Percentiles rank a stretch among this genome's conserved stretches.
Conservation (phyloP, 805 yeast species). For the Cephaloascus albidus region DNA sequence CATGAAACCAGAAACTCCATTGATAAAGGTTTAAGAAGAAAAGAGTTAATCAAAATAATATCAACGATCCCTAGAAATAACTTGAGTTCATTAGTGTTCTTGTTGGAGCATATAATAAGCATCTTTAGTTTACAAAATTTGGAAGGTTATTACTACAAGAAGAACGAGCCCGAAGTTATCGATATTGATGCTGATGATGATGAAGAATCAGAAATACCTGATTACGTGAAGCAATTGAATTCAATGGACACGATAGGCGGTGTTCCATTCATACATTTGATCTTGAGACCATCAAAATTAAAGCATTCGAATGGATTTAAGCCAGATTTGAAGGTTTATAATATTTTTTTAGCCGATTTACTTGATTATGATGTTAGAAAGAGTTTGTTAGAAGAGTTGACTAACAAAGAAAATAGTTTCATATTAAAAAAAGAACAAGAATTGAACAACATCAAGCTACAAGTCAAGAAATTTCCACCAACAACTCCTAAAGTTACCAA, state of each 20-base stretch:
- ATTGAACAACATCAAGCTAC: slow-evolving; percentile 10
- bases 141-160: slow-evolving; percentile 17
- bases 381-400: slow-evolving; percentile 13
- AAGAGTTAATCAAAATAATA: slow-evolving; percentile 15
- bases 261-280: slow-evolving; percentile 29
- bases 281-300: slow-evolving; percentile 27
- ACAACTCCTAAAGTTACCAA: slow-evolving; percentile 7
- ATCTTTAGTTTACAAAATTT: slow-evolving; percentile 14
- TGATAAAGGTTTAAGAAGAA: slow-evolving; percentile 6
- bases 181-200: slow-evolving; percentile 3
- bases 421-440: slow-evolving; percentile 20
- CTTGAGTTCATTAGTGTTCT: slow-evolving; percentile 21
- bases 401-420: slow-evolving; percentile 14
- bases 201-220: slow-evolving; percentile 2
- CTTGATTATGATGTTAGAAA: slow-evolving; percentile 13
- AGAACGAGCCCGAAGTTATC: slow-evolving; percentile 11
- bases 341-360: slow-evolving; percentile 16
- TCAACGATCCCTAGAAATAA: slow-evolving; percentile 29
- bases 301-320: slow-evolving; percentile 26
- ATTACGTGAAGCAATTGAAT: slow-evolving; percentile 12
- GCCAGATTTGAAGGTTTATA: slow-evolving; percentile 24
- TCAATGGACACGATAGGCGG: slow-evolving; percentile 25
- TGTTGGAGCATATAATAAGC: slow-evolving; percentile 22
- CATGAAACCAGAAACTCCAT: slow-evolving; percentile 3
- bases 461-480: slow-evolving; percentile 9